Percentiles rank a stretch among this genome's conserved stretches.
These are phyloP conservation scores for Solanum chaucha DNA, from an alignment of 257 asterid species.

Conservation along the genomic window DNA sequence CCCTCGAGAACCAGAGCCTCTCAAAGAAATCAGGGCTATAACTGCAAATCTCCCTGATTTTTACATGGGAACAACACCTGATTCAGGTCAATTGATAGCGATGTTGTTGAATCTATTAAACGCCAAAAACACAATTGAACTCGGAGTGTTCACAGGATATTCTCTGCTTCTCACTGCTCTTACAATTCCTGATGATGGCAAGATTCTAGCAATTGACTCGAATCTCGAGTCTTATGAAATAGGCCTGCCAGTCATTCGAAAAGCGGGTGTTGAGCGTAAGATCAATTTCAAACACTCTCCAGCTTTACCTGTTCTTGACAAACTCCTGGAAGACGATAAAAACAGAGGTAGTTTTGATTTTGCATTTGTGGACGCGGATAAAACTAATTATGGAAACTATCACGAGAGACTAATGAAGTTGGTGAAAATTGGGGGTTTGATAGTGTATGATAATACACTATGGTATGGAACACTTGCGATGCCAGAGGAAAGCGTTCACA, in stretches of 20 bases:
- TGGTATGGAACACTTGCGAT: conserved; percentile 37
- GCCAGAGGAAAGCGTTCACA: conserved; percentile 14
- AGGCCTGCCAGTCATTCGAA: conserved; percentile 24
- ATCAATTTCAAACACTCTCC: conserved; percentile 23
- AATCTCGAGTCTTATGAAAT: conserved; percentile 15
- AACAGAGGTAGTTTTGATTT: conserved; percentile 28
- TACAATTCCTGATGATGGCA: conserved; percentile 20
- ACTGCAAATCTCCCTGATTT: not conserved
- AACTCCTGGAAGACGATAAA: conserved; percentile 10
- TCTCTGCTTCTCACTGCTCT: conserved; percentile 21
- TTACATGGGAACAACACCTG: conserved; percentile 13
- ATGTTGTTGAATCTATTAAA: conserved; percentile 8
- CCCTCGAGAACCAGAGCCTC: not conserved
- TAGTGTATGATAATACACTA: conserved; percentile 49
- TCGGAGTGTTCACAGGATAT: conserved; percentile 27
- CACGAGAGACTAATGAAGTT: conserved; percentile 39
- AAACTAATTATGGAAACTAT: conserved; percentile 21
- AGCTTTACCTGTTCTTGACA: conserved; percentile 14
- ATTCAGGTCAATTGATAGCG: conserved; percentile 14
- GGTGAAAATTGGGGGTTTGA: conserved; percentile 36
- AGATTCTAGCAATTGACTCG: conserved; percentile 25
- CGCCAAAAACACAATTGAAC: conserved; percentile 16
- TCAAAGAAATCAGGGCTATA: not conserved
- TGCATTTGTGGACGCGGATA: conserved; percentile 58
- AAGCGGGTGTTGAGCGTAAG: conserved; percentile 33